A percentile compares a stretch with the other conserved stretches of the same genome.
phyloP scores from a whole-genome alignment of 2,329 filamentous ascomycete species.

The Diaporthe destruens region DNA sequence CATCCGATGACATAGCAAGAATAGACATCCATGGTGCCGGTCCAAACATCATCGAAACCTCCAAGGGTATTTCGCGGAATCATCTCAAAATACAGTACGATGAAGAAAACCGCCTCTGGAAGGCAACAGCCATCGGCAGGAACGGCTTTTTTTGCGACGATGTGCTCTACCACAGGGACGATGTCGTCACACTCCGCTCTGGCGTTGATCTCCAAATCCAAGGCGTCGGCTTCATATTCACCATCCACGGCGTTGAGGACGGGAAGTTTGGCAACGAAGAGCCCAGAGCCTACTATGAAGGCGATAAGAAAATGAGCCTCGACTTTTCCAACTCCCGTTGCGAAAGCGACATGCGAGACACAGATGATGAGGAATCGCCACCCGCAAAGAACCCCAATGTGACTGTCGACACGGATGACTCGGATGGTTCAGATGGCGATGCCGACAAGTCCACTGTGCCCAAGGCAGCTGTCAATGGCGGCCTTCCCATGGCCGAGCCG shows the following conservation, averaged over 20 bases:
- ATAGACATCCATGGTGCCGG: slow-evolving; percentile 80
- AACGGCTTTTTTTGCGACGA: slow-evolving; percentile 80
- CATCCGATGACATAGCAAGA: slow-evolving; percentile 72
- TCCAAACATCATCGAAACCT: slow-evolving; percentile 70
- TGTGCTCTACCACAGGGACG: slow-evolving; percentile 63
- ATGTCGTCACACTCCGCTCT: slow-evolving; percentile 70
- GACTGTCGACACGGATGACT: slow-evolving; percentile 45
- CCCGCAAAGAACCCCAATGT: slow-evolving; percentile 49
- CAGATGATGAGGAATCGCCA: slow-evolving; percentile 57
- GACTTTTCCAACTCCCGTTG: slow-evolving; percentile 75
- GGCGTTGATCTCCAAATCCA: slow-evolving; percentile 79
- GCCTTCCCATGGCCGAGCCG: slow-evolving; percentile 47
- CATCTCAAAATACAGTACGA: slow-evolving; percentile 82
- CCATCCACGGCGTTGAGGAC: slow-evolving; percentile 73
- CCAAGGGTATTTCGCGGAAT: slow-evolving; percentile 79
- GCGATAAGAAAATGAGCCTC: slow-evolving; percentile 79
- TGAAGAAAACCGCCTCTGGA: slow-evolving; percentile 71
- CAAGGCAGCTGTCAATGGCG: slow-evolving; percentile 46
- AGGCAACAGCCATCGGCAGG: slow-evolving; percentile 70
- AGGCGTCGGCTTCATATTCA: slow-evolving; percentile 75
- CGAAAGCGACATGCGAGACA: slow-evolving; percentile 65
- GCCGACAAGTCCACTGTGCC: slow-evolving; percentile 20
- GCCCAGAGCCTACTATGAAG: slow-evolving; percentile 64
- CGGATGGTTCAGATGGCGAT: slow-evolving; percentile 47
- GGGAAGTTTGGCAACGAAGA: slow-evolving; percentile 70